These are phyloP conservation scores for Trichoderma simmonsii DNA, from an alignment of 2,329 filamentous ascomycete species.

Conservation along the genomic window DNA sequence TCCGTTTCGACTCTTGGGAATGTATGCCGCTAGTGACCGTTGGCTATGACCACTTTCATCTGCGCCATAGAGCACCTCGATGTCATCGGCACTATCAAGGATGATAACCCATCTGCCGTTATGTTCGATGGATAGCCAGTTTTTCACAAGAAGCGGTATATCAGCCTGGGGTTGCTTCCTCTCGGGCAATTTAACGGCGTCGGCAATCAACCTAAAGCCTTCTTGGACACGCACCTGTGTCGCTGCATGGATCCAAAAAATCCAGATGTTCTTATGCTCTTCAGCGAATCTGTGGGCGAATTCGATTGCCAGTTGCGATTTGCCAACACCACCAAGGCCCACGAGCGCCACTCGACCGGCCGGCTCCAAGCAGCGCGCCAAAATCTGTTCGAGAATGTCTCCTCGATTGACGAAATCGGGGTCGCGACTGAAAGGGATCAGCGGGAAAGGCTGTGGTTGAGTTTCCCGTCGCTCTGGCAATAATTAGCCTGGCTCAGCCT, in stretches of 20 bases:
- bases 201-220: not conserved
- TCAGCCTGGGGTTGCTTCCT: constrained; percentile 18
- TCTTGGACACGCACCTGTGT: not conserved
- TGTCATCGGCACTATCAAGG: not conserved
- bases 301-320: constrained; percentile 12
- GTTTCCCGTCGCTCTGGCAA: not conserved
- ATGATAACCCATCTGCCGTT: not conserved
- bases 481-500: too few relatives aligned
- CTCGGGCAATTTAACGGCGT: not conserved
- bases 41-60: too few relatives aligned
- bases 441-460: not conserved
- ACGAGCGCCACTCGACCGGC: constrained; percentile 29
- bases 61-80: not conserved
- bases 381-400: constrained; percentile 28
- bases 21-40: not conserved
- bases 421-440: constrained; percentile 31
- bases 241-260: not conserved
- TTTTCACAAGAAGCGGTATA: constrained; percentile 28
- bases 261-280: not conserved
- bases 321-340: constrained; percentile 35
- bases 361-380: constrained; percentile 22
- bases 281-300: not conserved
- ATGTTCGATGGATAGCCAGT: constrained; percentile 26
- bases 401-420: constrained; percentile 31
- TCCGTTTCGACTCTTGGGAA: constrained; percentile 28